These are phyloP conservation scores for Cryptococcus jaspeensis DNA, from an alignment of 1,284 basidiomycete species.

Conservation along the genomic window DNA sequence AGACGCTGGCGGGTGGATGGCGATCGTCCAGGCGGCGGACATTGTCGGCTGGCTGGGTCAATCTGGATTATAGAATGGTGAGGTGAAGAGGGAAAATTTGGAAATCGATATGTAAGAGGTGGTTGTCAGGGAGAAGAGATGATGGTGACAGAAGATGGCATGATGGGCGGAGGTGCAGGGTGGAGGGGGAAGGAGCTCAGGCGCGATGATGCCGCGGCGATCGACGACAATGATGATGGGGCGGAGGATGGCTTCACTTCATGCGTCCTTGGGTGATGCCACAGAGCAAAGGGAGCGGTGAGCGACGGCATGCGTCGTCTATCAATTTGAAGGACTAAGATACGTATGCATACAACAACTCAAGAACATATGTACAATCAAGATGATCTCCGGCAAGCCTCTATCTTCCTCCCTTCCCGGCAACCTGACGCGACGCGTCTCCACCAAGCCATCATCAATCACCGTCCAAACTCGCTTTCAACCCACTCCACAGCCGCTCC, in stretches of 20 bases:
- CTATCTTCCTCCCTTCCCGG: too few relatives aligned
- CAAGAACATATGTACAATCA: not conserved
- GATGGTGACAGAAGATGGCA: not conserved
- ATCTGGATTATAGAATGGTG: not conserved
- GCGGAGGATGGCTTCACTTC: too few relatives aligned
- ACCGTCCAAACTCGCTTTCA: conserved; percentile 7
- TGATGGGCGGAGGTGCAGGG: too few relatives aligned
- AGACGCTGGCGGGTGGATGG: conserved; percentile 32
- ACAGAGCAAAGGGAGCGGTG: too few relatives aligned
- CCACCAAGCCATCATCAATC: not conserved
- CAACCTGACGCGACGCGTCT: too few relatives aligned
- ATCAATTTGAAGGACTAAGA: not conserved
- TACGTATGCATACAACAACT: conserved; percentile 7
- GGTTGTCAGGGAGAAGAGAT: not conserved
- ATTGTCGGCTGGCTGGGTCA: not conserved
- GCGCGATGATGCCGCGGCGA: too few relatives aligned
- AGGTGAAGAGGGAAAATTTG: not conserved
- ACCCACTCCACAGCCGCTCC: conserved; percentile 9
- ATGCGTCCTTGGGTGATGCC: too few relatives aligned
- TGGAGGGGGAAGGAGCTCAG: too few relatives aligned
- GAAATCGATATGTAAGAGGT: not conserved
- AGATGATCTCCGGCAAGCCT: not conserved
- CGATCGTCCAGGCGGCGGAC: conserved; percentile 1
- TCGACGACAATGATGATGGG: too few relatives aligned
- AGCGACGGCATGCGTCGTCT: not conserved